Evolutionary conservation across 148 eudicot species (phyloP).

Genomic region (Polygonum maritimum): DNA sequence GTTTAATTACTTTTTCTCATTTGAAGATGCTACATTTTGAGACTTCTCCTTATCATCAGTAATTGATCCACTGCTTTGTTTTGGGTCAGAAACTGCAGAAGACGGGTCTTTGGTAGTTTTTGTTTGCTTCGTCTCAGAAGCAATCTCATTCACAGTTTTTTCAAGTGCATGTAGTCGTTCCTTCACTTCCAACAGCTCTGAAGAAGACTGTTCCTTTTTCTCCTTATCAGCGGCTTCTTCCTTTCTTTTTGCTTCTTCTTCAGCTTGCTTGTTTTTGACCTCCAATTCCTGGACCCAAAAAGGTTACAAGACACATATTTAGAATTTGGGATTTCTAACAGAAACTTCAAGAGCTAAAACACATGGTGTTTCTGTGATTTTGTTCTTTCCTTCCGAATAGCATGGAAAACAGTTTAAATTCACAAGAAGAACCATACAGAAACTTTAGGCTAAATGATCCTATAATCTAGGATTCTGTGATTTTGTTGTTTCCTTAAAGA

Average conservation of each 20-base stretch:
- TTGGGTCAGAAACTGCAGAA: background rate
- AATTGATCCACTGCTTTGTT: background rate
- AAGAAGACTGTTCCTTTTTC: constrained; percentile 26
- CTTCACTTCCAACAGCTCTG: constrained; percentile 51
- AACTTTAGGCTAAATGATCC: background rate
- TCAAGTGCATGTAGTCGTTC: constrained; percentile 64
- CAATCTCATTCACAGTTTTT: constrained; percentile 57
- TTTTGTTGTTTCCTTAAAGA: too few species aligned
- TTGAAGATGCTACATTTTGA: background rate
- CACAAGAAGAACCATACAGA: background rate
- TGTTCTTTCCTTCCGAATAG: background rate
- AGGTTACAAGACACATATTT: background rate
- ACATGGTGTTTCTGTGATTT: too few species aligned
- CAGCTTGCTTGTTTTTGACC: constrained; percentile 47
- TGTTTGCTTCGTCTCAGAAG: constrained; percentile 30
- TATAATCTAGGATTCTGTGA: background rate
- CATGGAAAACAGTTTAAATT: background rate
- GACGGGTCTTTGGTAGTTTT: constrained; percentile 24
- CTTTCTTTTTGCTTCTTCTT: constrained; percentile 46
- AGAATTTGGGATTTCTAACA: background rate
- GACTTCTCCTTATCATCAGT: background rate
- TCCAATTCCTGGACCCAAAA: constrained; percentile 44
- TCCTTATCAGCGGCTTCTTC: constrained; percentile 42
- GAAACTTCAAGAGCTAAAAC: background rate
- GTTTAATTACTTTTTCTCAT: background rate